Evolutionary conservation across 202 grass and related monocot genomes (phyloP).

Genomic region (Brachypodium distachyon): DNA sequence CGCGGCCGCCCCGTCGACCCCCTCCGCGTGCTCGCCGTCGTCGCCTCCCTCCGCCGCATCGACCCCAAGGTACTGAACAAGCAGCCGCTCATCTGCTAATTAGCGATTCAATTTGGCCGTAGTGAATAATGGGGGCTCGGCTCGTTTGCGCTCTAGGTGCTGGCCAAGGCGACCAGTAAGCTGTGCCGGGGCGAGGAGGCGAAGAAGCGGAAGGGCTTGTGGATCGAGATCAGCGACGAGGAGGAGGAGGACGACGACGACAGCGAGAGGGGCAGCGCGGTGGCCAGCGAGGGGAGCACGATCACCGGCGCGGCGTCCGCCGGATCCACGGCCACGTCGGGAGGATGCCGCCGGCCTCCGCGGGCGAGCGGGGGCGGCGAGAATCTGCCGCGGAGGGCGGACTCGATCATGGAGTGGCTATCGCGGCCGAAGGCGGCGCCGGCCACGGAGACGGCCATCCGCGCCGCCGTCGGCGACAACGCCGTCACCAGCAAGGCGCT

Average conservation of each 20-base stretch:
- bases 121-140: neutral
- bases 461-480: conserved; percentile 28
- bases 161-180: conserved; percentile 23
- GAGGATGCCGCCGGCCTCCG: neutral
- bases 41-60: conserved; percentile 38
- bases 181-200: neutral
- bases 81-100: neutral
- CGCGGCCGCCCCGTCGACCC: conserved; percentile 19
- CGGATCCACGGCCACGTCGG: conserved; percentile 39
- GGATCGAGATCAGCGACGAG: conserved; percentile 24
- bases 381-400: neutral
- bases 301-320: conserved; percentile 22
- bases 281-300: conserved; percentile 40
- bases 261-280: conserved; percentile 19
- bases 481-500: conserved; percentile 39
- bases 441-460: conserved; percentile 39
- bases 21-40: conserved; percentile 35
- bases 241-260: neutral
- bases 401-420: conserved; percentile 36
- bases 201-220: conserved; percentile 43
- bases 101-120: neutral
- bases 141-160: conserved; percentile 22
- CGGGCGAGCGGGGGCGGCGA: neutral
- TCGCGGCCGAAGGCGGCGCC: conserved; percentile 11
- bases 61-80: conserved; percentile 31